These are phyloP conservation scores for Metarhizium brunneum DNA, from an alignment of 2,329 filamentous ascomycete genomes.

Conservation along the genomic window DNA sequence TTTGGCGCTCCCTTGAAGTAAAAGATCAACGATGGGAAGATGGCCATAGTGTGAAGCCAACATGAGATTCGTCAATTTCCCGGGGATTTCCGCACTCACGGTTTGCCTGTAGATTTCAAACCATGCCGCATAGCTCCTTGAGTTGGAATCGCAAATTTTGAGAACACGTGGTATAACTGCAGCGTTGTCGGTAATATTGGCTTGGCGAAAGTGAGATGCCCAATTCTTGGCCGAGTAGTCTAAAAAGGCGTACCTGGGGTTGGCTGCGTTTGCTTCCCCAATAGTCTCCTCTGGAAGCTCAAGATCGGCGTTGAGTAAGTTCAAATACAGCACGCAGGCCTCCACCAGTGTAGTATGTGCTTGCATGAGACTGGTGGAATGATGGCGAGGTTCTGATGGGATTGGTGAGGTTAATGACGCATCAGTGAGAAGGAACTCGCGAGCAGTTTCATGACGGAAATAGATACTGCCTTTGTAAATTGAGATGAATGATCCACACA, in stretches of 20 bases:
- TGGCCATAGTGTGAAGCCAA: background rate
- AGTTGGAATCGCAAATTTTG: conserved; percentile 9
- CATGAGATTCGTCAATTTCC: conserved; percentile 4
- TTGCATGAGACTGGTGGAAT: background rate
- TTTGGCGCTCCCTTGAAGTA: background rate
- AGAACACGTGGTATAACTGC: conserved; percentile 5
- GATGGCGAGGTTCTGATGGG: background rate
- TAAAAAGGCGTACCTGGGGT: conserved; percentile 6
- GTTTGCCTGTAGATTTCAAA: background rate
- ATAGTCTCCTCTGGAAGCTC: background rate
- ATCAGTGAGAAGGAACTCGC: conserved; percentile 19
- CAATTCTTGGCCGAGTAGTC: conserved; percentile 14
- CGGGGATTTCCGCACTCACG: background rate
- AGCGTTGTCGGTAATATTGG: conserved; percentile 4
- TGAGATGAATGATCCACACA: conserved; percentile 20
- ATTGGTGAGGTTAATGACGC: background rate
- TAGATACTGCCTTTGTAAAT: conserved; percentile 18
- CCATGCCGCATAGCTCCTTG: conserved; percentile 5
- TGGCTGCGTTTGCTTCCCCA: background rate
- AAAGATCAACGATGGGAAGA: background rate
- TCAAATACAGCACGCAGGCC: background rate
- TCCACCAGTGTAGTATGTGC: background rate
- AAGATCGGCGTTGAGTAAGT: background rate
- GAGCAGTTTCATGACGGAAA: conserved; percentile 22
- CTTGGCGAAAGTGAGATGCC: conserved; percentile 13